phyloP scores from a whole-genome alignment of 2,329 filamentous ascomycete species.

The Colletotrichum camelliae region DNA sequence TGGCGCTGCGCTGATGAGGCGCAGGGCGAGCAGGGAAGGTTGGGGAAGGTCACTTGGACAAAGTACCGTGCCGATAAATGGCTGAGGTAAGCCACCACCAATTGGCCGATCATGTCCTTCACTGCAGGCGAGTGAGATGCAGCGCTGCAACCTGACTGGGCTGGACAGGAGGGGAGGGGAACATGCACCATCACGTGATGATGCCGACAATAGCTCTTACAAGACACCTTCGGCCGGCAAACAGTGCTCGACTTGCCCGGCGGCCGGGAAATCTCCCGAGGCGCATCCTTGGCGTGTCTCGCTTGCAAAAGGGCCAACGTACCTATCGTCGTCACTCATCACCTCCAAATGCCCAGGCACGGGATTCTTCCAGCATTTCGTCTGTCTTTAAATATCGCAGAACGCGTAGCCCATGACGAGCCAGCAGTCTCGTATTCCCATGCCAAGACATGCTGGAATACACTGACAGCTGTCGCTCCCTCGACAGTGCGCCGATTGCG shows the following conservation, averaged over 20 bases:
- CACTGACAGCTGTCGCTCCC: neutral
- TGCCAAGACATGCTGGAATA: neutral
- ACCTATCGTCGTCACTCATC: conserved; percentile 1
- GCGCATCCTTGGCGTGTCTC: neutral
- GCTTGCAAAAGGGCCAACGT: neutral
- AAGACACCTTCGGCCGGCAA: neutral
- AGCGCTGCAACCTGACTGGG: neutral
- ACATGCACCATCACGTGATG: neutral
- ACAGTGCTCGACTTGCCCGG: neutral
- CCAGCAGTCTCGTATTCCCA: neutral
- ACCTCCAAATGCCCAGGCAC: neutral
- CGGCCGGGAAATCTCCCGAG: neutral
- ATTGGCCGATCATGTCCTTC: neutral
- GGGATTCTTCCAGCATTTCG: neutral
- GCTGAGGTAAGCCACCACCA: conserved; percentile 6
- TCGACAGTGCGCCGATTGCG: neutral
- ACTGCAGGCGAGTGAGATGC: neutral
- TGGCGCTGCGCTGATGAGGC: neutral
- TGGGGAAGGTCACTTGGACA: neutral
- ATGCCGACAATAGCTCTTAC: neutral
- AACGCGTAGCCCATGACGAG: neutral
- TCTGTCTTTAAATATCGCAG: neutral
- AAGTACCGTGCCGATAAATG: conserved; percentile 10
- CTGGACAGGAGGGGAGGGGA: neutral
- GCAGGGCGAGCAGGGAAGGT: neutral